Evolutionary conservation across 768 basidiomycete genomes (phyloP).

Genomic region (Tylopilus rubrobrunneus): DNA sequence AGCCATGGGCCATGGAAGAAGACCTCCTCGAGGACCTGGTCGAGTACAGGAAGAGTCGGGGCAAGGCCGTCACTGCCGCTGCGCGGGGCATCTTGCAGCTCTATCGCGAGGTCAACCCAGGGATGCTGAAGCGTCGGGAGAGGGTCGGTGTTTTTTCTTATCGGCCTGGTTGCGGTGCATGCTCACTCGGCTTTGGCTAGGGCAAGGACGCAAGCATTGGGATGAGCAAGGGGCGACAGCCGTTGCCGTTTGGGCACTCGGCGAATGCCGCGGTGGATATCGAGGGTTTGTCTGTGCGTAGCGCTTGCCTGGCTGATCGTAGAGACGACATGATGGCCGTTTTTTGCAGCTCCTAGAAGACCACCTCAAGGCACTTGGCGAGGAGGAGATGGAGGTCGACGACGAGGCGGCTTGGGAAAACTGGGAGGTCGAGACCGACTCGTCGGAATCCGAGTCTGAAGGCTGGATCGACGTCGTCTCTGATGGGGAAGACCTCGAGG

Average conservation of each 20-base stretch:
- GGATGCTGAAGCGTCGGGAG: constrained; percentile 84
- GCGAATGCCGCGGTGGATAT: constrained; percentile 76
- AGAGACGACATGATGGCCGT: neutral
- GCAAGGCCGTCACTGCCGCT: constrained; percentile 90
- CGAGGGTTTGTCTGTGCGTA: constrained; percentile 79
- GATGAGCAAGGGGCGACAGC: constrained; percentile 55
- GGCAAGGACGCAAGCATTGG: constrained; percentile 91
- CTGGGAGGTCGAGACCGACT: constrained; percentile 84
- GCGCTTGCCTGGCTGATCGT: neutral
- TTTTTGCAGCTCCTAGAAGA: constrained; percentile 74
- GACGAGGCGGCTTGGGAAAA: constrained; percentile 77
- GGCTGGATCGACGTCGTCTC: constrained; percentile 81
- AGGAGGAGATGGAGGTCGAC: constrained; percentile 55
- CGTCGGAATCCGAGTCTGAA: constrained; percentile 51
- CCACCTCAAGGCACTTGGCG: constrained; percentile 68
- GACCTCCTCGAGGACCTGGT: constrained; percentile 89
- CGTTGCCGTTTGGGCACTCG: constrained; percentile 80
- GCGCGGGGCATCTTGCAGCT: constrained; percentile 83
- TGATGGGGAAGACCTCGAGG: constrained; percentile 62
- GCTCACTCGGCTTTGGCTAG: constrained; percentile 34
- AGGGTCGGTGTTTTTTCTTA: constrained; percentile 45
- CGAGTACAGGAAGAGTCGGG: constrained; percentile 92
- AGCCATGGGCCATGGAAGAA: constrained; percentile 97
- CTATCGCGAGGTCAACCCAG: constrained; percentile 95
- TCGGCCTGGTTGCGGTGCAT: neutral